A percentile compares a stretch with the other conserved stretches of the same genome.
These are phyloP conservation scores for Teunomyces atbi DNA, from an alignment of 805 yeast species.

Conservation along the genomic window DNA sequence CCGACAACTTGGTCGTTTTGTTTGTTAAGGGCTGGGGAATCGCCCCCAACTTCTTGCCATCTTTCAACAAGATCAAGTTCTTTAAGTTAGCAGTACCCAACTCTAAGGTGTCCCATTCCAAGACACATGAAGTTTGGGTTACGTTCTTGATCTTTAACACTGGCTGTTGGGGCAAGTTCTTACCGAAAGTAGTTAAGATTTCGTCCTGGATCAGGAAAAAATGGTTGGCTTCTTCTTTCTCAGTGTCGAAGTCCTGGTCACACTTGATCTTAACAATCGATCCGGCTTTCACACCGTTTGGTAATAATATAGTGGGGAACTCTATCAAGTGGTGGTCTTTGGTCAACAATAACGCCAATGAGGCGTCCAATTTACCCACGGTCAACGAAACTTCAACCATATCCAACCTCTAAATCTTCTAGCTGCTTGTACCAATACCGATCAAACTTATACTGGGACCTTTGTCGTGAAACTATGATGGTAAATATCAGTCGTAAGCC, in stretches of 20 bases:
- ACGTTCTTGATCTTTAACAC: conserved; percentile 66
- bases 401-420: neutral
- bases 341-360: conserved; percentile 85
- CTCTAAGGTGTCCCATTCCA: conserved; percentile 89
- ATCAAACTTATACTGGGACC: neutral
- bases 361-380: conserved; percentile 94
- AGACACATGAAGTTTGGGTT: conserved; percentile 92
- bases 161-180: conserved; percentile 69
- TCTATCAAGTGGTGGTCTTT: conserved; percentile 92
- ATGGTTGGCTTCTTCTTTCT: conserved; percentile 52
- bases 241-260: conserved; percentile 70
- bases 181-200: conserved; percentile 71
- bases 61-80: conserved; percentile 74
- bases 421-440: neutral
- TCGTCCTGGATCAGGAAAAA: conserved; percentile 71
- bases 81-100: conserved; percentile 80
- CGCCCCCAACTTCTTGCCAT: conserved; percentile 67
- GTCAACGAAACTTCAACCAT: conserved; percentile 92
- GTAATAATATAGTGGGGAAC: conserved; percentile 91
- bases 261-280: conserved; percentile 85
- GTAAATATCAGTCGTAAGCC: conserved; percentile 1
- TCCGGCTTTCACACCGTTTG: conserved; percentile 89
- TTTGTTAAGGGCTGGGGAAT: conserved; percentile 81
- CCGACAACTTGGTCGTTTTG: conserved; percentile 83
- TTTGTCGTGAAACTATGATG: neutral